Percentiles rank a stretch among this genome's conserved stretches.
These are phyloP conservation scores for Acer negundo DNA, from an alignment of 345 rosid genomes.

Conservation along the genomic window DNA sequence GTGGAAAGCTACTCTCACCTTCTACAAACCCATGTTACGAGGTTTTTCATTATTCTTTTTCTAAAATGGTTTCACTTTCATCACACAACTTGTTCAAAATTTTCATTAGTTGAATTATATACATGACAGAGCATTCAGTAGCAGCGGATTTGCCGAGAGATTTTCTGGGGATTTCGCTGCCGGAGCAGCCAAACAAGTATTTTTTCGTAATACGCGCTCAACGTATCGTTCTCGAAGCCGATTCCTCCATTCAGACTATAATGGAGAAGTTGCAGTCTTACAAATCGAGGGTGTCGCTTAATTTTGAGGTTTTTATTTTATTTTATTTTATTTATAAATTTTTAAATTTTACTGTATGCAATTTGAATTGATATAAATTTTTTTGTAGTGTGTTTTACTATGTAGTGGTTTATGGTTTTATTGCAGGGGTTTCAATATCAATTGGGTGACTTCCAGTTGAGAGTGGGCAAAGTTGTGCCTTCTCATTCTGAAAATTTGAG, in stretches of 20 bases:
- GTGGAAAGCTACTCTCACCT: slow-evolving; percentile 85
- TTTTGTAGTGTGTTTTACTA: neutral
- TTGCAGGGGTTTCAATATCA: slow-evolving; percentile 82
- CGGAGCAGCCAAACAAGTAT: slow-evolving; percentile 81
- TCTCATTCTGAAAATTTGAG: slow-evolving; percentile 81
- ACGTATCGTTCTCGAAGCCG: slow-evolving; percentile 75
- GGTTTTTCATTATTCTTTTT: slow-evolving; percentile 26
- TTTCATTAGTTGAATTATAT: neutral
- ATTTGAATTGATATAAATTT: neutral
- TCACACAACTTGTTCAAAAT: neutral
- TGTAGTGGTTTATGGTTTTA: slow-evolving; percentile 4
- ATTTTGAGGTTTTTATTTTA: slow-evolving; percentile 59
- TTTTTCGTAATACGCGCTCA: slow-evolving; percentile 71
- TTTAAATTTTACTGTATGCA: neutral
- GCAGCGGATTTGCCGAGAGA: slow-evolving; percentile 71
- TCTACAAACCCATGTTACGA: slow-evolving; percentile 64
- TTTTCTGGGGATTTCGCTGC: slow-evolving; percentile 71
- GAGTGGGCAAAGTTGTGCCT: slow-evolving; percentile 90
- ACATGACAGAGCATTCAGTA: slow-evolving; percentile 47
- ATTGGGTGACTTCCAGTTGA: slow-evolving; percentile 79
- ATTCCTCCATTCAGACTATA: slow-evolving; percentile 72
- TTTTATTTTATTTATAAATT: too few relatives aligned
- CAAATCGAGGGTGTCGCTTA: slow-evolving; percentile 71
- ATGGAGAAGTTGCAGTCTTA: slow-evolving; percentile 98
- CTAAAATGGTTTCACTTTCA: neutral